phyloP scores from a whole-genome alignment of 371 early-diverging fungal species.

The Mortierella sp. region DNA sequence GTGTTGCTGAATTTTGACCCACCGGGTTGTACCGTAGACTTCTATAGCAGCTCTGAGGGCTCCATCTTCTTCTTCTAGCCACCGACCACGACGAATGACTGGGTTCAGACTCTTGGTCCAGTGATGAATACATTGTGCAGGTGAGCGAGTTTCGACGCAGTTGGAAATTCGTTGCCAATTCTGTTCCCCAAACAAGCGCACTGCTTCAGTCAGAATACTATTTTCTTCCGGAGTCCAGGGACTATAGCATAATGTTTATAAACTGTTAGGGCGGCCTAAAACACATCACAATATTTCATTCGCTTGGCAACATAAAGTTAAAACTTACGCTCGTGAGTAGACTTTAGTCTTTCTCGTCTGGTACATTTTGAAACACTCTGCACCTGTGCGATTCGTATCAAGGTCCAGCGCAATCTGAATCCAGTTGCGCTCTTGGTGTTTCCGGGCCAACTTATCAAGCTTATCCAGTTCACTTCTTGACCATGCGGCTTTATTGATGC shows the following conservation, averaged over 20 bases:
- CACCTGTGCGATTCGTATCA: slow-evolving; percentile 78
- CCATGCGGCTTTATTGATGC: slow-evolving; percentile 83
- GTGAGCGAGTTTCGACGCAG: slow-evolving; percentile 76
- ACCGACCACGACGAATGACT: slow-evolving; percentile 78
- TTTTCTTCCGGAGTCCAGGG: slow-evolving; percentile 80
- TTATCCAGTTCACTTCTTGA: slow-evolving; percentile 64
- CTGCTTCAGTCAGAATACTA: slow-evolving; percentile 65
- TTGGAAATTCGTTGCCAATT: slow-evolving; percentile 79
- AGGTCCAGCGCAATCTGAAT: slow-evolving; percentile 68
- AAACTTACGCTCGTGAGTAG: slow-evolving; percentile 50
- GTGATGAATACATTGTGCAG: slow-evolving; percentile 87
- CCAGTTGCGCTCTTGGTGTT: slow-evolving; percentile 68
- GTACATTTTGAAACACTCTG: slow-evolving; percentile 85
- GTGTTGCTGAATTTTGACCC: slow-evolving; percentile 79
- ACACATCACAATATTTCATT: background rate
- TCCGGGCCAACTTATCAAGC: slow-evolving; percentile 62
- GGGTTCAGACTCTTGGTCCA: slow-evolving; percentile 86
- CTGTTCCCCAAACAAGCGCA: slow-evolving; percentile 70
- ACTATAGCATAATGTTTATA: slow-evolving; percentile 12
- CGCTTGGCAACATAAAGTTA: background rate
- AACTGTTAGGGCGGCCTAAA: background rate
- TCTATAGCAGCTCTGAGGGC: slow-evolving; percentile 74
- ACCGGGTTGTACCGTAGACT: slow-evolving; percentile 78
- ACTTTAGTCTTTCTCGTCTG: slow-evolving; percentile 63
- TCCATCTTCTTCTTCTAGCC: slow-evolving; percentile 83